phyloP scores from a whole-genome alignment of 2,329 filamentous ascomycete species.

The Aspergillus intermedius region DNA sequence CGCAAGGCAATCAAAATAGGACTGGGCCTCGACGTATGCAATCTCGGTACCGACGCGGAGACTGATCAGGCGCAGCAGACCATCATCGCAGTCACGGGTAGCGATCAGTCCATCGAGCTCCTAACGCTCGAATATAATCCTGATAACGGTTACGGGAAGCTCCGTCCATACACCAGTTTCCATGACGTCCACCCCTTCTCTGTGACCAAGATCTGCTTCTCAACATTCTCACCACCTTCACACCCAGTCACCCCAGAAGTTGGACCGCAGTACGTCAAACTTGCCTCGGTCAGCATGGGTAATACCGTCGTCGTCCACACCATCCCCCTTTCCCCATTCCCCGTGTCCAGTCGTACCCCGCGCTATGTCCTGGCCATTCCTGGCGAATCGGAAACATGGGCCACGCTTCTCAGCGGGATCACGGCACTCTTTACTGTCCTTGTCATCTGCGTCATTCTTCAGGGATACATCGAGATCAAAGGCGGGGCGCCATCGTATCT shows the following conservation, averaged over 20 bases:
- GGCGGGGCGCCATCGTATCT: constrained; percentile 53
- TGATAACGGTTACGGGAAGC: constrained; percentile 38
- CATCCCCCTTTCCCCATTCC: constrained; percentile 56
- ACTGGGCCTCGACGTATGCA: constrained; percentile 69
- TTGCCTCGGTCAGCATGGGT: constrained; percentile 74
- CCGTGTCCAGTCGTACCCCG: constrained; percentile 41
- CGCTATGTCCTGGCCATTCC: constrained; percentile 66
- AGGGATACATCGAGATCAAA: constrained; percentile 55
- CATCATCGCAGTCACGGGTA: constrained; percentile 70
- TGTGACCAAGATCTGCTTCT: constrained; percentile 52
- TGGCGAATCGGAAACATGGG: constrained; percentile 45
- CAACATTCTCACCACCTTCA: constrained; percentile 46
- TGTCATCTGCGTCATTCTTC: constrained; percentile 56
- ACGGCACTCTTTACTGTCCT: constrained; percentile 57
- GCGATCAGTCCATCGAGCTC: constrained; percentile 70
- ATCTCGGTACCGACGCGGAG: constrained; percentile 51
- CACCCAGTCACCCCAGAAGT: constrained; percentile 43
- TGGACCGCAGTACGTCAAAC: constrained; percentile 58
- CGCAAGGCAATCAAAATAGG: constrained; percentile 65
- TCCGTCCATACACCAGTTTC: constrained; percentile 47
- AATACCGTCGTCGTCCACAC: constrained; percentile 75
- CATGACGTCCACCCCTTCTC: constrained; percentile 51
- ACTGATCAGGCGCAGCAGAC: constrained; percentile 63
- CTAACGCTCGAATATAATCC: constrained; percentile 66
- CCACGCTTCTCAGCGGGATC: constrained; percentile 51